These are phyloP conservation scores for Euphorbia tirucalli DNA, from an alignment of 345 rosid genomes.

Conservation along the genomic window DNA sequence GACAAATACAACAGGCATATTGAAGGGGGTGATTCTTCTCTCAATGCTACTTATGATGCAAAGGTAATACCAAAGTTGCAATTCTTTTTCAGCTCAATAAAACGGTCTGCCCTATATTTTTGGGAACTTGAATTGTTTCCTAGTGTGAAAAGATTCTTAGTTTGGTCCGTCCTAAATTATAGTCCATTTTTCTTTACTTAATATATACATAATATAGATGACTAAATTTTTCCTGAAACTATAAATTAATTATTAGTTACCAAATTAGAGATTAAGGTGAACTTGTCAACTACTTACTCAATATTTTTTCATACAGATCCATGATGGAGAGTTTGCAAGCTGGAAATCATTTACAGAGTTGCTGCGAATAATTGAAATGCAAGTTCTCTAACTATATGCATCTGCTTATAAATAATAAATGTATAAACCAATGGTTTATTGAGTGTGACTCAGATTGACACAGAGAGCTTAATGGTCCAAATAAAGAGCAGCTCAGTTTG, in stretches of 20 bases:
- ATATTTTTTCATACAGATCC: constrained; percentile 19
- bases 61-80: constrained; percentile 18
- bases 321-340: constrained; percentile 13
- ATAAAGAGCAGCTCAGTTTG: constrained; percentile 26
- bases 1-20: constrained; percentile 24
- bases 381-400: constrained; percentile 5
- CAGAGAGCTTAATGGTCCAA: constrained; percentile 40
- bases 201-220: too few relatives aligned
- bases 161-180: too few relatives aligned
- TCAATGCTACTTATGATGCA: constrained; percentile 13
- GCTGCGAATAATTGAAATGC: constrained; percentile 39
- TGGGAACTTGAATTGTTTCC: background rate
- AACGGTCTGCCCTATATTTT: background rate
- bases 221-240: too few relatives aligned
- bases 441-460: constrained; percentile 3
- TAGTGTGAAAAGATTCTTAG: background rate
- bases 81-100: background rate
- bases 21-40: constrained; percentile 24
- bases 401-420: background rate
- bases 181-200: too few relatives aligned
- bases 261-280: too few relatives aligned
- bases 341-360: constrained; percentile 27
- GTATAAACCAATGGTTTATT: background rate
- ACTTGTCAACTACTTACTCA: background rate
- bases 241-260: too few relatives aligned